Percentiles rank a stretch among this genome's conserved stretches.
Conservation (phyloP, 345 rosid species). For the Combretum micranthum region DNA sequence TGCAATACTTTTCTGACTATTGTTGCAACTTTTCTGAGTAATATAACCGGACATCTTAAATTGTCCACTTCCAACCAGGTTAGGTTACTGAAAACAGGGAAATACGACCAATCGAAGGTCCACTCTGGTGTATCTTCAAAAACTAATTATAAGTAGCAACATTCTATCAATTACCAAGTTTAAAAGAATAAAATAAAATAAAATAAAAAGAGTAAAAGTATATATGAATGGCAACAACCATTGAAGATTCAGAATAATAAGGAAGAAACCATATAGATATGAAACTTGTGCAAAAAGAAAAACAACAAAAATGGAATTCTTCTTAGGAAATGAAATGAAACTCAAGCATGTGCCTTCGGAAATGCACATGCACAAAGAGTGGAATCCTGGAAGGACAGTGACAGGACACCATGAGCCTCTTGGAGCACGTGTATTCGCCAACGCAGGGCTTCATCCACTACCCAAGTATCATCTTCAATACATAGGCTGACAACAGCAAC, state of each 20-base stretch:
- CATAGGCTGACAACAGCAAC: neutral
- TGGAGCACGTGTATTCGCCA: neutral
- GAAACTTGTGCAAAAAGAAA: too few relatives aligned
- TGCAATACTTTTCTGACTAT: too few relatives aligned
- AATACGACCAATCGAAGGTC: neutral
- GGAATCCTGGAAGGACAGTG: neutral
- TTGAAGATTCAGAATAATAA: too few relatives aligned
- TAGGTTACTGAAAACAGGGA: neutral
- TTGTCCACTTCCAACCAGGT: neutral
- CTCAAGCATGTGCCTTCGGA: neutral
- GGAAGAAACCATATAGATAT: too few relatives aligned
- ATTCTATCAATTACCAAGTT: neutral
- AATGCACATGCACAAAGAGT: neutral
- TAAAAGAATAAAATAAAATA: neutral
- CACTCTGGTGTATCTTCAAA: neutral
- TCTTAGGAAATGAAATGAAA: neutral
- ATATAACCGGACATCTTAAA: neutral
- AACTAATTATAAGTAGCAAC: neutral
- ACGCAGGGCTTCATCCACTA: too few relatives aligned
- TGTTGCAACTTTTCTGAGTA: neutral
- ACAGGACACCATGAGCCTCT: neutral
- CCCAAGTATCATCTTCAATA: neutral
- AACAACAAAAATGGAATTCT: neutral
- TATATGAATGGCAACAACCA: too few relatives aligned
- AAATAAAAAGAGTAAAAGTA: too few relatives aligned